phyloP scores from a whole-genome alignment of 352 stramenopile species.

The Phytophthora lateralis region DNA sequence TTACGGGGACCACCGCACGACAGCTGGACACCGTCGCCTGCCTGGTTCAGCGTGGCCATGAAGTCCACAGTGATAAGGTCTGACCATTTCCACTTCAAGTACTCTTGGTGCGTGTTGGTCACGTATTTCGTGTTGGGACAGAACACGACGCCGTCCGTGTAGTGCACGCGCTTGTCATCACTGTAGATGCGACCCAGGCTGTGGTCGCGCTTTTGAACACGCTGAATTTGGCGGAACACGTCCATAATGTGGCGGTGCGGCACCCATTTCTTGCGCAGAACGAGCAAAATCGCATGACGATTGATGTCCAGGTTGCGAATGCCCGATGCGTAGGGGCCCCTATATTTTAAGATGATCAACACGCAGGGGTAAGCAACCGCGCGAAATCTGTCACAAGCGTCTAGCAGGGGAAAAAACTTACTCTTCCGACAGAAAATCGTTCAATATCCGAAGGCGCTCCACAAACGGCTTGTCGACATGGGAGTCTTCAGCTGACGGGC shows the following conservation, averaged over 20 bases:
- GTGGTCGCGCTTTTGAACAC: slow-evolving; percentile 77
- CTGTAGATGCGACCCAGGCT: slow-evolving; percentile 80
- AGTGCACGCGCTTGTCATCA: slow-evolving; percentile 86
- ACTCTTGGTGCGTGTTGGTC: slow-evolving; percentile 86
- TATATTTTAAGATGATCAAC: slow-evolving; percentile 26
- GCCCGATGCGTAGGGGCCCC: slow-evolving; percentile 67
- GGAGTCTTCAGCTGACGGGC: slow-evolving; percentile 65
- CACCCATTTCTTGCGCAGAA: slow-evolving; percentile 88
- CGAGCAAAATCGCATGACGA: slow-evolving; percentile 67
- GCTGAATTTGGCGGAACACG: slow-evolving; percentile 84
- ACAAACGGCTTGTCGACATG: slow-evolving; percentile 85
- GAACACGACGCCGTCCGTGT: slow-evolving; percentile 91
- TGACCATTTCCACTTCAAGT: slow-evolving; percentile 93
- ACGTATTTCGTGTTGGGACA: slow-evolving; percentile 88
- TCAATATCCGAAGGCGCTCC: slow-evolving; percentile 79
- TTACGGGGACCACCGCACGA: slow-evolving; percentile 79
- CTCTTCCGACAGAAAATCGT: slow-evolving; percentile 87
- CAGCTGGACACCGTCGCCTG: slow-evolving; percentile 61
- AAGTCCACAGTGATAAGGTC: slow-evolving; percentile 92
- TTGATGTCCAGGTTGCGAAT: slow-evolving; percentile 73
- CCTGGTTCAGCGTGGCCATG: slow-evolving; percentile 58
- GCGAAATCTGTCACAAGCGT: slow-evolving; percentile 1
- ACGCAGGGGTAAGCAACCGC: slow-evolving; percentile 4
- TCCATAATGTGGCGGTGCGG: slow-evolving; percentile 81
- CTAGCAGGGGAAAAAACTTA: slow-evolving; percentile 39